A percentile compares a stretch with the other conserved stretches of the same genome.
These are phyloP conservation scores for Pyrenophora teres DNA, from an alignment of 2,329 filamentous ascomycete genomes.

Conservation along the genomic window DNA sequence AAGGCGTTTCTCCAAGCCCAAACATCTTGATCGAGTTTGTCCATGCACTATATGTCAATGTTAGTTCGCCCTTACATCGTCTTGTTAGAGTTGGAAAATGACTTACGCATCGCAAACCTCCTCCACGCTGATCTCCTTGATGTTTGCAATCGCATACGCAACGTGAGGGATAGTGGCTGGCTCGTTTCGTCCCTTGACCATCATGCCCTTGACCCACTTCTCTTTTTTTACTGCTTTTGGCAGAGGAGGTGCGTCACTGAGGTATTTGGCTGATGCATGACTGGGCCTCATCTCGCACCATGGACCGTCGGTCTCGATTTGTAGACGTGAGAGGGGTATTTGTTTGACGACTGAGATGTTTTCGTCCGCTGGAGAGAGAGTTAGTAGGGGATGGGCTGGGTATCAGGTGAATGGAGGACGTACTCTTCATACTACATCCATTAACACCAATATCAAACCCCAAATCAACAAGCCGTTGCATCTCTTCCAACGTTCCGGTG, in stretches of 20 bases:
- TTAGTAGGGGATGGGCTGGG: conserved; percentile 3
- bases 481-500: conserved; percentile 85
- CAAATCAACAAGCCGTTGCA: conserved; percentile 76
- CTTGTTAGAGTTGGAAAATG: background rate
- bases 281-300: conserved; percentile 93
- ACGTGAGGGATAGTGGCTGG: conserved; percentile 85
- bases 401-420: conserved; percentile 1
- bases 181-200: conserved; percentile 96
- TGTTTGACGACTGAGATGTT: conserved; percentile 84
- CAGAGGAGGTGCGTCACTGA: conserved; percentile 69
- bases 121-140: conserved; percentile 79
- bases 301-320: conserved; percentile 96
- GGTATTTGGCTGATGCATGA: conserved; percentile 80
- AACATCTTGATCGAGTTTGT: conserved; percentile 49
- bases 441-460: conserved; percentile 95
- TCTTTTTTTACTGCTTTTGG: conserved; percentile 94
- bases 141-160: conserved; percentile 82
- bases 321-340: conserved; percentile 77
- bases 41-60: conserved; percentile 41
- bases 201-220: conserved; percentile 82
- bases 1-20: conserved; percentile 39
- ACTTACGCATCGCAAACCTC: conserved; percentile 80
- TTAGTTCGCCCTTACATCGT: conserved; percentile 1
- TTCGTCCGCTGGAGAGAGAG: conserved; percentile 50
- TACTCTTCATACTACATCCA: conserved; percentile 89